Conservation (phyloP, 2,329 filamentous ascomycete species). For the Trichoderma lentiforme region DNA sequence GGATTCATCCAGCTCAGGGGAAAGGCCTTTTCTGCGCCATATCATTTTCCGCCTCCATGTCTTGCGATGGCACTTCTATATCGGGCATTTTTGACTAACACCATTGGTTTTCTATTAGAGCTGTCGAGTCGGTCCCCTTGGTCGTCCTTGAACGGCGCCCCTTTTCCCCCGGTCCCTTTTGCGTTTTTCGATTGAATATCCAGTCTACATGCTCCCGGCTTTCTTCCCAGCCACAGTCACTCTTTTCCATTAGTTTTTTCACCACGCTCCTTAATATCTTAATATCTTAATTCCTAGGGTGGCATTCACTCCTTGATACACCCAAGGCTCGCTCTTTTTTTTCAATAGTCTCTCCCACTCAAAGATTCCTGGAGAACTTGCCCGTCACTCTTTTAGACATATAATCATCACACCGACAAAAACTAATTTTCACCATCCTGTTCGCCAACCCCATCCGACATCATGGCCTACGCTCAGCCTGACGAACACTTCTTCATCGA, state of each 20-base stretch:
- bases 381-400: conserved; percentile 44
- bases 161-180: conserved; percentile 43
- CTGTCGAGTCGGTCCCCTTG: conserved; percentile 38
- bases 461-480: conserved; percentile 46
- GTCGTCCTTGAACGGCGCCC: conserved; percentile 45
- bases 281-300: conserved; percentile 48
- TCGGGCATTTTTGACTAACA: conserved; percentile 30
- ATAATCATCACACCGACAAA: conserved; percentile 20
- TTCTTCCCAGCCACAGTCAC: conserved; percentile 52
- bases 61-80: conserved; percentile 22
- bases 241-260: conserved; percentile 51
- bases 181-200: conserved; percentile 18
- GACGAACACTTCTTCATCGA: conserved; percentile 55
- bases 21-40: conserved; percentile 18
- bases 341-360: conserved; percentile 38
- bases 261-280: conserved; percentile 59
- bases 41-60: conserved; percentile 14
- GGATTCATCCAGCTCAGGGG: conserved; percentile 20
- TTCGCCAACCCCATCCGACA: conserved; percentile 28
- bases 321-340: conserved; percentile 35
- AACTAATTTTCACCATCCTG: conserved; percentile 25
- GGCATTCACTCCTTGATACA: conserved; percentile 28
- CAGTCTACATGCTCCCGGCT: conserved; percentile 44
- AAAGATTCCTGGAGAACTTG: conserved; percentile 54
- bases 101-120: conserved; percentile 35